A percentile compares a stretch with the other conserved stretches of the same genome.
These are phyloP conservation scores for Rehmannia glutinosa DNA, from an alignment of 257 asterid genomes.

Conservation along the genomic window DNA sequence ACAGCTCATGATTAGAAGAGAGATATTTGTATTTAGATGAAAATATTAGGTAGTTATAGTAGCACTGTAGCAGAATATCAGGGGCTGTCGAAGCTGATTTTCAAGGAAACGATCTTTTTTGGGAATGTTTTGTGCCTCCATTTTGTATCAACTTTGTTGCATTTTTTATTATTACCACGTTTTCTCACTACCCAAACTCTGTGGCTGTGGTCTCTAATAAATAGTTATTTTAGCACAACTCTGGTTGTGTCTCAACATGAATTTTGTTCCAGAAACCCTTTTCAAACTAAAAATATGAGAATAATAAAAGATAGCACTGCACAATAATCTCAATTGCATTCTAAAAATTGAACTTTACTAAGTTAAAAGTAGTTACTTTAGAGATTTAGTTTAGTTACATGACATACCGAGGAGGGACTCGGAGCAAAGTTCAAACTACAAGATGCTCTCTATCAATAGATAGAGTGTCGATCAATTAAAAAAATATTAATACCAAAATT, in stretches of 20 bases:
- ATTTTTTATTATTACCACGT: too few species aligned
- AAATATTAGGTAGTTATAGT: neutral
- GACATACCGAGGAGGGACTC: neutral
- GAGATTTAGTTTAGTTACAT: neutral
- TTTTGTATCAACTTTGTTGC: too few species aligned
- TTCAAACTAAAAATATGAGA: too few species aligned
- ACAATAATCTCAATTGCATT: too few species aligned
- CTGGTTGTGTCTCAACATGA: neutral
- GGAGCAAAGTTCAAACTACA: conserved; percentile 3
- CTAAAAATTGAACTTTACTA: neutral
- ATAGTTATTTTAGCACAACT: neutral
- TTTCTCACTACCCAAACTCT: too few species aligned
- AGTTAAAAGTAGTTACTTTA: neutral
- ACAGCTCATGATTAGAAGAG: too few species aligned
- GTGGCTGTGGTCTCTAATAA: neutral
- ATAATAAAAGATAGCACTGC: too few species aligned
- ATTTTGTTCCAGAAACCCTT: neutral
- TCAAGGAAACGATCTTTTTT: too few species aligned
- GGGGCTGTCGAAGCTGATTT: neutral
- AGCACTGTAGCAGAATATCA: too few species aligned
- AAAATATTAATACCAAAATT: neutral
- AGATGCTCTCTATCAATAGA: neutral
- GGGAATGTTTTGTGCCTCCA: too few species aligned
- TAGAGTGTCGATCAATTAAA: neutral
- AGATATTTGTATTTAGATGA: neutral